Evolutionary conservation across 495 filamentous ascomycete genomes (phyloP), one percentile per base, ranked within the genome.

Genomic region (Corynascus novoguineensis): DNA sequence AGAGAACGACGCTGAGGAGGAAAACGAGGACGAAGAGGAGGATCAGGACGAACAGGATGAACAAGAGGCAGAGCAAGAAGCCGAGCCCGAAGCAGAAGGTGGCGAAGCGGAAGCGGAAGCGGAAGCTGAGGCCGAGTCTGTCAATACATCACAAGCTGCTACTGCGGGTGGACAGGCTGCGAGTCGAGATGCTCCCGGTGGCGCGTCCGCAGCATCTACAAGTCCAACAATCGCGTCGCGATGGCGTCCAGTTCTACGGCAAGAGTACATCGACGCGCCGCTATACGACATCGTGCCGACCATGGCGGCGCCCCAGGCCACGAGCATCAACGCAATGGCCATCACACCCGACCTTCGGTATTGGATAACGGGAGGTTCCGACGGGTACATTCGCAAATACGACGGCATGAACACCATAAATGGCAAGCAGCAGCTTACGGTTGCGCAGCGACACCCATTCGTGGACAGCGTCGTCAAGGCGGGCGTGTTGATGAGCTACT

Each of bases 391-490:
- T 53, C 82, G 93, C 34, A 96, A 95, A 63, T 97, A 89, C 74
- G 92, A 99, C 71, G 96, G 95, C 80, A 84, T 89, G 41, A 91
- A 88, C 15, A 96, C 93, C 9, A 90, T 90, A 58, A 99, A 99
- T 69, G 90, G 90, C 60, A 96, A 96, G 69, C 82, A 89, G 31
- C 86, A 91, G 69, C 75, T 99, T 61, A 99, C 93, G 0, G 93
- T 99, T 8, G 93, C 93, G 38, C 93, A 99, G 74, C 76, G 88
- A 48, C 93, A 99, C 72, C 93, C 95, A 0, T 99, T 97, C 62
- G 93, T 99, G 32, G 93, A 99, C 66, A 95, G 88, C 60, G 93
- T 99, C 15, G 87, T 89, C 37, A 97, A 97, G 69, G 91, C 91
- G 12, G 93, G 92, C 1, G 83, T 95, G 15, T 72, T 97, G 50